Evolutionary conservation across 2,329 filamentous ascomycete species (phyloP).

Genomic region (Aureobasidium sp.): DNA sequence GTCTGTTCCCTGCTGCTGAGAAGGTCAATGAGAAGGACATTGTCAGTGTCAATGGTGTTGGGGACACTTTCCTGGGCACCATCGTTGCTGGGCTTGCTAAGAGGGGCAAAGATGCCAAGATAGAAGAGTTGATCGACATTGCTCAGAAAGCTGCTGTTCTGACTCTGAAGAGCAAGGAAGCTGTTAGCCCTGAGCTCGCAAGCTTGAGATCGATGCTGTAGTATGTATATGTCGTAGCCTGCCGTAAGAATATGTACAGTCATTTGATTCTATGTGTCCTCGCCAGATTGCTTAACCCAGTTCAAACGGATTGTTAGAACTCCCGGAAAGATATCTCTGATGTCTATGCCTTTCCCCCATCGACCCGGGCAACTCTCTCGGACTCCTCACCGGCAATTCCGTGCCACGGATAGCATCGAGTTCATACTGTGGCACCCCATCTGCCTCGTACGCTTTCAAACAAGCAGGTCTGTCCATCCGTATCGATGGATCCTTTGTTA

Average conservation of each 20-base stretch:
- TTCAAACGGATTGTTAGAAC: background rate
- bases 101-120: conserved; percentile 36
- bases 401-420: background rate
- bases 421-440: background rate
- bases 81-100: conserved; percentile 70
- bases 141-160: conserved; percentile 76
- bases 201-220: conserved; percentile 29
- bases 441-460: background rate
- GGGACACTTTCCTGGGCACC: conserved; percentile 86
- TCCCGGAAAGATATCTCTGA: background rate
- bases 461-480: background rate
- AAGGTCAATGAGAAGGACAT: conserved; percentile 56
- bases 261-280: background rate
- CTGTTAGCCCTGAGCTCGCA: conserved; percentile 57
- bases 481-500: background rate
- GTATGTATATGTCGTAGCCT: no score
- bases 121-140: conserved; percentile 62
- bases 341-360: background rate
- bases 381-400: background rate
- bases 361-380: background rate
- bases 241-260: background rate
- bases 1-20: conserved; percentile 59
- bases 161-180: conserved; percentile 67
- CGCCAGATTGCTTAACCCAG: background rate
- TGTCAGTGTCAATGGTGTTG: conserved; percentile 87